These are phyloP conservation scores for Vaccinium vitisidaea DNA, from an alignment of 148 eudicot species.

Conservation along the genomic window DNA sequence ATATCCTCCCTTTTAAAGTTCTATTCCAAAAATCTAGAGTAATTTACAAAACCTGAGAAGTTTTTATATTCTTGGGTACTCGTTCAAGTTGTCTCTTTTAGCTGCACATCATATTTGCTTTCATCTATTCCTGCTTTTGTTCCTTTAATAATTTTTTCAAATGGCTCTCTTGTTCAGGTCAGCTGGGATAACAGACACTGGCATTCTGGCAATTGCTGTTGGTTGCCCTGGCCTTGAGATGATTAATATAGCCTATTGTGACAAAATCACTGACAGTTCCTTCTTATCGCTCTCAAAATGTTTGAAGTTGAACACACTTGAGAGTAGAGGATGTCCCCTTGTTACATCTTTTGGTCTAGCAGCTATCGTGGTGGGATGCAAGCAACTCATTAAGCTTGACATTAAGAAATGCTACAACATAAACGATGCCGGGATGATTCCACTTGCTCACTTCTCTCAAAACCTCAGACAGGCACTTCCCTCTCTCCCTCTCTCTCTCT, in stretches of 20 bases:
- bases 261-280: constrained; percentile 59
- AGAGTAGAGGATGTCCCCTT: constrained; percentile 84
- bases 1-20: neutral
- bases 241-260: constrained; percentile 73
- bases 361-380: constrained; percentile 83
- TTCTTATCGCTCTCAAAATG: constrained; percentile 73
- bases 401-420: constrained; percentile 82
- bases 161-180: constrained; percentile 46
- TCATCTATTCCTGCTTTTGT: neutral
- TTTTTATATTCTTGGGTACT: neutral
- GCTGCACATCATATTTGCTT: neutral
- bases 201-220: constrained; percentile 61
- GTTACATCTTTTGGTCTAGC: constrained; percentile 72
- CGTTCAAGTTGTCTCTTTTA: constrained; percentile 1
- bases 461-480: constrained; percentile 73
- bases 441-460: constrained; percentile 82
- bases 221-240: constrained; percentile 76
- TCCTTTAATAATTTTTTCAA: neutral
- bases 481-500: neutral
- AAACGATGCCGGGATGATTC: constrained; percentile 74
- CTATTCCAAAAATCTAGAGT: neutral
- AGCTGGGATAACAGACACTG: constrained; percentile 68
- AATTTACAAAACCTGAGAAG: neutral
- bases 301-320: constrained; percentile 65
- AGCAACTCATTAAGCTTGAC: constrained; percentile 70